These are phyloP conservation scores for Ophiostoma perfectum DNA, from an alignment of 2,329 filamentous ascomycete genomes.

Conservation along the genomic window DNA sequence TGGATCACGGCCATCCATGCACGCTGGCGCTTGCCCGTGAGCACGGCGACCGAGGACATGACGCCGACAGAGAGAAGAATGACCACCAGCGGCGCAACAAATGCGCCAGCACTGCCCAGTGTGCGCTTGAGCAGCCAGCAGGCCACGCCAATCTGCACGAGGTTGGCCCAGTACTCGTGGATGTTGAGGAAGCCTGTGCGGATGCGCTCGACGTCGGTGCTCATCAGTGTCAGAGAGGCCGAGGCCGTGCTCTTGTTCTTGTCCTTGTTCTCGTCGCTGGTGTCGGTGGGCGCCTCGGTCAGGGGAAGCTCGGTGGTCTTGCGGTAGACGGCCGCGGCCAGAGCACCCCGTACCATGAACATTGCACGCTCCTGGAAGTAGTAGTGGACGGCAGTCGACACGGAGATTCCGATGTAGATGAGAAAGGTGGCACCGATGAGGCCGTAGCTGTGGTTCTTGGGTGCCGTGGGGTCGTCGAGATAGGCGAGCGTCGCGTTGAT, in stretches of 20 bases:
- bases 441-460: constrained; percentile 36
- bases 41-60: neutral
- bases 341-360: constrained; percentile 30
- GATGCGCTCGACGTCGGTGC: constrained; percentile 33
- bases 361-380: constrained; percentile 37
- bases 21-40: constrained; percentile 22
- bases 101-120: constrained; percentile 24
- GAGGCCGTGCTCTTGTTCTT: neutral
- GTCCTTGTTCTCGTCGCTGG: neutral
- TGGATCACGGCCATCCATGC: constrained; percentile 30
- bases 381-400: constrained; percentile 38
- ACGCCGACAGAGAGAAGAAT: constrained; percentile 5
- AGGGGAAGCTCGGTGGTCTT: constrained; percentile 30
- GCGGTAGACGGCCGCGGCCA: constrained; percentile 34
- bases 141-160: constrained; percentile 25
- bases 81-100: constrained; percentile 25
- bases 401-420: constrained; percentile 39
- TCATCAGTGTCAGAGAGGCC: constrained; percentile 34
- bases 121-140: constrained; percentile 26
- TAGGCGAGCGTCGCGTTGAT: constrained; percentile 32
- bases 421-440: constrained; percentile 39
- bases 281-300: constrained; percentile 20
- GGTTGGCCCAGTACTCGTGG: constrained; percentile 31
- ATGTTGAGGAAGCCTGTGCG: constrained; percentile 27
- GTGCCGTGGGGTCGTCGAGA: constrained; percentile 27